Percentiles rank a stretch among this genome's conserved stretches.
Conservation (phyloP, 228 moss, liverwort and hornwort species). For the Sphagnum magellanicum region DNA sequence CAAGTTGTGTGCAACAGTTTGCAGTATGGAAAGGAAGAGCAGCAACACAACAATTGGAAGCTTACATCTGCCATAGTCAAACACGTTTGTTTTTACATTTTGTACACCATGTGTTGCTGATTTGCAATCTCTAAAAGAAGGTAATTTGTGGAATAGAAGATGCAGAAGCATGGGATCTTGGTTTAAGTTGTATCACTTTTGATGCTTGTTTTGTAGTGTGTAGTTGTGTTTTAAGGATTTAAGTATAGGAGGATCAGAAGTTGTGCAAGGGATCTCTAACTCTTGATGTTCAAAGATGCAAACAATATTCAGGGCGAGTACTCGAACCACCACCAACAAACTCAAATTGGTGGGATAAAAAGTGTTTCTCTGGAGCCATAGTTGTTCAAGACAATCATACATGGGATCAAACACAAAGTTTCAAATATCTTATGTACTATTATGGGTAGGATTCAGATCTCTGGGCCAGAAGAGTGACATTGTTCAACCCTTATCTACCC, state of each 20-base stretch:
- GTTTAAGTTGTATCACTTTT: not conserved
- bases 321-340: conserved; percentile 32
- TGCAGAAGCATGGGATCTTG: no score
- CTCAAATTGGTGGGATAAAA: conserved; percentile 55
- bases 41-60: not conserved
- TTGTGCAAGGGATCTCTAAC: no score
- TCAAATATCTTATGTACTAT: conserved; percentile 48
- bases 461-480: conserved; percentile 45
- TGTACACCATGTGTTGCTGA: not conserved
- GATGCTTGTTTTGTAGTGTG: not conserved
- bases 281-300: not conserved
- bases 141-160: not conserved
- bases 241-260: not conserved
- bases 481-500: conserved; percentile 37
- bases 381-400: conserved; percentile 20
- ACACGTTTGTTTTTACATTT: not conserved
- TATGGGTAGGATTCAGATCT: conserved; percentile 35
- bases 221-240: not conserved
- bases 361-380: conserved; percentile 31
- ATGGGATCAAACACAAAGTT: not conserved
- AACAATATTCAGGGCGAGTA: conserved; percentile 35
- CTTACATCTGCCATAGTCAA: not conserved
- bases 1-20: not conserved
- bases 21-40: not conserved
- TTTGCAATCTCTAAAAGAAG: not conserved